Evolutionary conservation across 2,329 filamentous ascomycete genomes (phyloP), one percentile per base, ranked within the genome.

Genomic region (Hypoxylon sp.): DNA sequence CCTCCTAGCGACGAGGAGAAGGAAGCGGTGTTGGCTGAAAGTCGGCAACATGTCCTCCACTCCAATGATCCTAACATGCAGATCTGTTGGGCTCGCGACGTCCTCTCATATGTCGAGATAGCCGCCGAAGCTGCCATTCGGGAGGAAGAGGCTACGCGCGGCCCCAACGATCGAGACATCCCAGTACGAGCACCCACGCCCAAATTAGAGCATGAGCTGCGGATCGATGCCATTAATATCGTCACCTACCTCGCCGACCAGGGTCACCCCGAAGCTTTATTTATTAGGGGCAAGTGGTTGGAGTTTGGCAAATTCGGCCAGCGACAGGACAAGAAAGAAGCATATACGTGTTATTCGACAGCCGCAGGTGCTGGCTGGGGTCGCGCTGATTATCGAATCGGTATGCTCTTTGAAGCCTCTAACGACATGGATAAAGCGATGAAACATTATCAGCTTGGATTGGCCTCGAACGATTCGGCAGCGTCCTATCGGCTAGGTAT

Each of bases 51-150:
- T 66, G 95, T 98, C 37, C 86, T 99, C 70, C 93, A 94, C 77
- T 97, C 94, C 51, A 97, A 97, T 77, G 95, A 99, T 79, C 94
- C 97, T 54, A 91, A 97, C 74, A 97, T 97, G 90, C 96, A 99
- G 83, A 87, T 99, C 76, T 93, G 93, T 68, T 99, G 96, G 96
- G 95, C 96, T 44, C 92, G 97, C 77, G 96, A 98, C 81, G 91
- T 94, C 49, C 86, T 99, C 66, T 89, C 91, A 59, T 98, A 94
- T 85, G 93, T 95, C 33, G 95, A 98, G 77, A 91, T 94, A 64
- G 89, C 93, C 54, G 88, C 91, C 76, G 91, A 97, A 74, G 91
- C 95, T 67, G 89, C 92, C 75, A 84, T 90, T 66, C 89, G 94
- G 64, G 87, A 95, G 48, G 79, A 80, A 71, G 77, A 80, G 66